A percentile compares a stretch with the other conserved stretches of the same genome.
Evolutionary conservation across 768 basidiomycete genomes (phyloP).

Genomic region (Collybia nuda): DNA sequence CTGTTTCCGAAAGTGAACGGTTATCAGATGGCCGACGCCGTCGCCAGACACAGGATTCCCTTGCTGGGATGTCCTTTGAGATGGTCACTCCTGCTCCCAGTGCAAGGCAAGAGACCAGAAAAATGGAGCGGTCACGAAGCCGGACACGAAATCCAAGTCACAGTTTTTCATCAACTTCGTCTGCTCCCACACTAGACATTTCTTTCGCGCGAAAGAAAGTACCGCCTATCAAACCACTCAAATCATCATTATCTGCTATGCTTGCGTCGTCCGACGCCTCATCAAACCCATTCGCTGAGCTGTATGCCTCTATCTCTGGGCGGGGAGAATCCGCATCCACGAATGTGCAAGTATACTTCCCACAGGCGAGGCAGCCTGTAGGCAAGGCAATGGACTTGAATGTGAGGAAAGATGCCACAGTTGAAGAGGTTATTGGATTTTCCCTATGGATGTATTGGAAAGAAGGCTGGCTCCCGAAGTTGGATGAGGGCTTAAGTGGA

Average conservation of each 20-base stretch:
- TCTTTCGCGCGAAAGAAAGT: slow-evolving; percentile 57
- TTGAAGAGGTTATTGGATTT: slow-evolving; percentile 96
- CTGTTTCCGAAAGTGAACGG: slow-evolving; percentile 55
- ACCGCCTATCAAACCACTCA: slow-evolving; percentile 35
- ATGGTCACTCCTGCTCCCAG: slow-evolving; percentile 44
- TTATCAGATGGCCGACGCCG: slow-evolving; percentile 16
- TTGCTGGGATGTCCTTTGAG: slow-evolving; percentile 50
- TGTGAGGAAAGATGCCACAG: slow-evolving; percentile 83
- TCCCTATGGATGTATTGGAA: slow-evolving; percentile 95
- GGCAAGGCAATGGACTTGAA: slow-evolving; percentile 68
- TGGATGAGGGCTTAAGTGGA: slow-evolving; percentile 64
- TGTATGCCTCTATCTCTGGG: slow-evolving; percentile 85
- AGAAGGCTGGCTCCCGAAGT: slow-evolving; percentile 73
- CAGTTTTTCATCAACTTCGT: slow-evolving; percentile 13
- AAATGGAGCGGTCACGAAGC: slow-evolving; percentile 12
- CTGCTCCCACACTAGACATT: slow-evolving; percentile 23
- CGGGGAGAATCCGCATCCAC: slow-evolving; percentile 64
- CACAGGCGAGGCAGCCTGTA: slow-evolving; percentile 63
- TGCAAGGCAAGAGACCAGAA: slow-evolving; percentile 19
- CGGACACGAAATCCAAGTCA: slow-evolving; percentile 12
- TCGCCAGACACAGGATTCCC: slow-evolving; percentile 19
- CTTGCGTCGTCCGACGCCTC: slow-evolving; percentile 65
- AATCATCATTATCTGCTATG: slow-evolving; percentile 73
- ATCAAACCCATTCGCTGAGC: slow-evolving; percentile 84
- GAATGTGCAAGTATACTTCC: slow-evolving; percentile 81